Evolutionary conservation across 1,284 basidiomycete species (phyloP), one percentile per base, ranked within the genome.

Genomic region (Ceratobasidium sp.): DNA sequence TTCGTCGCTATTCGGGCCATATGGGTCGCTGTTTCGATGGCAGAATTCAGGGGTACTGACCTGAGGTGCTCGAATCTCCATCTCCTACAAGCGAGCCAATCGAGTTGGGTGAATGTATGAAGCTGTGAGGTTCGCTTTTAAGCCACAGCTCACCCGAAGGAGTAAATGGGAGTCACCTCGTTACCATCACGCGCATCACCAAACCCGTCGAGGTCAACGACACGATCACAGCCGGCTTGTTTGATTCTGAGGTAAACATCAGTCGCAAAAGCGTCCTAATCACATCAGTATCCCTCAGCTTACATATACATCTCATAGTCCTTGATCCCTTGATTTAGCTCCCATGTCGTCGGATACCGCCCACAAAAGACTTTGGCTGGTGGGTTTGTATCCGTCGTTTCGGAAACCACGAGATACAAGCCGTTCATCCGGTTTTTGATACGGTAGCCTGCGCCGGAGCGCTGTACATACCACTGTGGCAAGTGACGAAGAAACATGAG

Each of bases 21-120:
- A n/a, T 23, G 3, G n/a, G 12, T 13, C 33, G 28, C 13, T 6
- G 10, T 23, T 20, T 12, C 13, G 6, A 39, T 20, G 26, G 26
- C 12, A 3, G 5, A 15, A 9, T 2, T 3, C 40, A 18, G 33
- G 33, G 20, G 28, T 56, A 33, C 73, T 28, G 18, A 76, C 73
- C 40, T 64, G 26, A 76, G 20, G 15, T 46, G 61, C 28, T 76
- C 73, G 26, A 76, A 67, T 13, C 28, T 7, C 73, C 73, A 76
- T 44, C 61, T 20, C 9, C 5, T 33, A 9, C 6, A 5, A n/a
- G 39, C 13, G 63, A n/a, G 33, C n/a, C 15, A 40, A 18, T 23
- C 10, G 15, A 40, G 10, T n/a, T 42, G 23, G 9, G 18, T 20
- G 26, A 42, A 4, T 46, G 13, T 23, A 20, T 40, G 33, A 40